Conservation (phyloP, 108 stramenopile species). For the Aurantiochytrium sp. region DNA sequence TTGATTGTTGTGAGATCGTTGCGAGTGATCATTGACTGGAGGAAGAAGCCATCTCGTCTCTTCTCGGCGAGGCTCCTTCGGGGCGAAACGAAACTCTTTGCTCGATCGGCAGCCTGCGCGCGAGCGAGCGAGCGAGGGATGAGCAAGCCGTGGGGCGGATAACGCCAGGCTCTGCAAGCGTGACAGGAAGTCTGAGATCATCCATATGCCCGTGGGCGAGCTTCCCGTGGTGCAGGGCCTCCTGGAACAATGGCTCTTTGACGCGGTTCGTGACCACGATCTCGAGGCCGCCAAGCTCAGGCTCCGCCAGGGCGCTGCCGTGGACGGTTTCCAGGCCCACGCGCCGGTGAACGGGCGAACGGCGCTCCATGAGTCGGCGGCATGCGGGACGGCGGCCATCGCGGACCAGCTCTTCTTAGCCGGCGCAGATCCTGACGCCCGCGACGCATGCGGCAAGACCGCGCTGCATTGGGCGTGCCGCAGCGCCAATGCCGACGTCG, state of each 20-base stretch:
- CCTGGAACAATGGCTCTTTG: not conserved
- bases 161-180: no score
- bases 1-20: no score
- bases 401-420: not conserved
- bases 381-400: not conserved
- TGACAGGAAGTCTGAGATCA: no score
- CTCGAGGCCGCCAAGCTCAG: not conserved
- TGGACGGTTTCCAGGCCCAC: not conserved
- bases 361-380: not conserved
- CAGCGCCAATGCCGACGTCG: not conserved
- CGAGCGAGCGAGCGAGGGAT: no score
- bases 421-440: not conserved
- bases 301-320: not conserved
- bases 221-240: not conserved
- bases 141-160: no score
- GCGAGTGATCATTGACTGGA: no score
- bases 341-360: not conserved
- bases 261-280: not conserved
- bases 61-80: no score
- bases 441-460: not conserved
- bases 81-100: no score
- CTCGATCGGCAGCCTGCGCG: no score
- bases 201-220: not conserved
- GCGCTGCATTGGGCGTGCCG: not conserved
- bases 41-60: no score